Conservation (phyloP, 371 early-diverging fungal genomes). For the Mucor mucedo region DNA sequence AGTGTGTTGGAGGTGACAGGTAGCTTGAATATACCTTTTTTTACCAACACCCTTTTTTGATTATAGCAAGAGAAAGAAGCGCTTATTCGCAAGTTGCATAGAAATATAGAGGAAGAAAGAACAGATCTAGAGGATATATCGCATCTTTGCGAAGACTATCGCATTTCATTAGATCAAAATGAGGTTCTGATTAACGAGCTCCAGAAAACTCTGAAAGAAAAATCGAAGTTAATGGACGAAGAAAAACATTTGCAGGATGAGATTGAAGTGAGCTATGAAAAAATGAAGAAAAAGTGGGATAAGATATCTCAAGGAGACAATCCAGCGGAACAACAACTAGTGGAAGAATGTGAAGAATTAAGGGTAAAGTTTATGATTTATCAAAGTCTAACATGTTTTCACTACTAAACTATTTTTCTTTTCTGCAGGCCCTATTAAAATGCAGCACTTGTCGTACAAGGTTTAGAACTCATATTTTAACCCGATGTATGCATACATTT, state of each 20-base stretch:
- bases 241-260: slow-evolving; percentile 59
- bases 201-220: slow-evolving; percentile 59
- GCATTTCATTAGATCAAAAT: slow-evolving; percentile 26
- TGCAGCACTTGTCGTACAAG: slow-evolving; percentile 87
- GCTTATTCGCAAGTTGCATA: slow-evolving; percentile 20
- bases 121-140: slow-evolving; percentile 30
- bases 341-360: slow-evolving; percentile 52
- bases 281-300: slow-evolving; percentile 63
- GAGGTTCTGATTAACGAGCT: slow-evolving; percentile 18
- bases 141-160: slow-evolving; percentile 30
- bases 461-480: slow-evolving; percentile 85
- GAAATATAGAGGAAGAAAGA: slow-evolving; percentile 27
- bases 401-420: slow-evolving; percentile 16
- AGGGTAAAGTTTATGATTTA: slow-evolving; percentile 29
- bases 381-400: background rate
- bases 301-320: slow-evolving; percentile 53
- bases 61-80: slow-evolving; percentile 28
- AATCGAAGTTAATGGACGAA: slow-evolving; percentile 59
- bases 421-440: slow-evolving; percentile 74
- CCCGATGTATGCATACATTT: slow-evolving; percentile 96
- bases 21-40: background rate
- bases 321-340: slow-evolving; percentile 57
- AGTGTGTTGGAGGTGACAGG: background rate
- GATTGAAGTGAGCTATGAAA: slow-evolving; percentile 59
- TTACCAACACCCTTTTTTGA: background rate